Base-by-base conservation (phyloP, 2,329 filamentous ascomycete genomes). In the Claviceps fusiformis region DNA sequence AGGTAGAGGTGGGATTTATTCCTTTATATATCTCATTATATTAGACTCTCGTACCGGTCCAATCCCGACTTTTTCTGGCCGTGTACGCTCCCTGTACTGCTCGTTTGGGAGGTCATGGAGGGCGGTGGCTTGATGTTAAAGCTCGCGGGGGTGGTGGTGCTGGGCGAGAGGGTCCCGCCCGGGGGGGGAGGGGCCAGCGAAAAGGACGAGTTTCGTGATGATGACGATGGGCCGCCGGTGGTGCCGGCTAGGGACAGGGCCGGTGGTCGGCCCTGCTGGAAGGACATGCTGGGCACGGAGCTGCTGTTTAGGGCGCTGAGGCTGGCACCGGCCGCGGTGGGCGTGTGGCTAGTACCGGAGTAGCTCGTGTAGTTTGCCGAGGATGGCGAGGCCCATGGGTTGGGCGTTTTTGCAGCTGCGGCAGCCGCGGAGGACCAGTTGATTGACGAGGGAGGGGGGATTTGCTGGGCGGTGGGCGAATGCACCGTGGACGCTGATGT, bases 41-140 rank as follows among this genome's bases (percentile, higher is more conserved):
- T 67, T 60, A 87, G 65, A 70, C 83, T 86, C 67, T 83, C 78
- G 60, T 86, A 87, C 69, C 82, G 83, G 67, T 85, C 82, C 68
- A 86, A 70, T 0, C 82, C 81, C 5, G 76, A 75, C 62, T 74
- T 76, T 56, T 67, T 69, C 55, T 70, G 67, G 47, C 56, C 52
- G 50, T 39, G 13, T 15, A 13, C 37, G 37, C 13, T 39, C 15
- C 50, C 52, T 37, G 27, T 5, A 9, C n/a, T 15, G 29, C 43
- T 39, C 33, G 9, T 41, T 19, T 55, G 53, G 27, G 43, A 31
- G 13, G 37, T 48, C 1, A 68, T 65, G 0, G 75, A 33, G 2
- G 29, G 73, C 5, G 77, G 75, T 1, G 75, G 72, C 5, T 72
- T 67, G 27, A 80, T 67, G 55, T 75, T 72, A 61, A 81, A 80